A percentile compares a stretch with the other conserved stretches of the same genome.
phyloP scores from a whole-genome alignment of 140 eudicot species.

The Oenanthe javanica region DNA sequence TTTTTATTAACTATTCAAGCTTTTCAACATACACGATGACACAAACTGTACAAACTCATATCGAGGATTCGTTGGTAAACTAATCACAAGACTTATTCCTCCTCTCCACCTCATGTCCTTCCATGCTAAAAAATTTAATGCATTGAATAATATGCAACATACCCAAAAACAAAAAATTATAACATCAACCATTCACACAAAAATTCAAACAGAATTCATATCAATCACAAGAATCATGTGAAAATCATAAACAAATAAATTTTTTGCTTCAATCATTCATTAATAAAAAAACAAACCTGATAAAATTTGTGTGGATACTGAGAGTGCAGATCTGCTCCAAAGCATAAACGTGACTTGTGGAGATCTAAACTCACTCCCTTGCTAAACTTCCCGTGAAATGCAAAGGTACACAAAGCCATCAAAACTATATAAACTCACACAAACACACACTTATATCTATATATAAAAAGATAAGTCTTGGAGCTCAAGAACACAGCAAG shows the following conservation, averaged over 20 bases:
- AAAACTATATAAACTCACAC: background rate
- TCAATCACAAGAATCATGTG: background rate
- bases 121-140: background rate
- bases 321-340: background rate
- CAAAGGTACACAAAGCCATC: slow-evolving; percentile 3
- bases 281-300: background rate
- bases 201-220: background rate
- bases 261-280: background rate
- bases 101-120: too few relatives aligned
- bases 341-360: background rate
- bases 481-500: background rate
- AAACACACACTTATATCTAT: background rate
- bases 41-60: background rate
- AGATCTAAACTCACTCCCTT: slow-evolving; percentile 1
- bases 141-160: background rate
- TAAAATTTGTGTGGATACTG: background rate
- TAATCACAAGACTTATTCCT: background rate
- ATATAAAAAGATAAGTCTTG: too few relatives aligned
- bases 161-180: background rate
- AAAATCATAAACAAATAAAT: background rate
- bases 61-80: background rate
- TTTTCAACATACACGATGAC: background rate
- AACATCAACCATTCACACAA: background rate
- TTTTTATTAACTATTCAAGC: background rate
- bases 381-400: slow-evolving; percentile 7